Evolutionary conservation across 495 filamentous ascomycete species (phyloP).

Genomic region (Penicillium angulare): DNA sequence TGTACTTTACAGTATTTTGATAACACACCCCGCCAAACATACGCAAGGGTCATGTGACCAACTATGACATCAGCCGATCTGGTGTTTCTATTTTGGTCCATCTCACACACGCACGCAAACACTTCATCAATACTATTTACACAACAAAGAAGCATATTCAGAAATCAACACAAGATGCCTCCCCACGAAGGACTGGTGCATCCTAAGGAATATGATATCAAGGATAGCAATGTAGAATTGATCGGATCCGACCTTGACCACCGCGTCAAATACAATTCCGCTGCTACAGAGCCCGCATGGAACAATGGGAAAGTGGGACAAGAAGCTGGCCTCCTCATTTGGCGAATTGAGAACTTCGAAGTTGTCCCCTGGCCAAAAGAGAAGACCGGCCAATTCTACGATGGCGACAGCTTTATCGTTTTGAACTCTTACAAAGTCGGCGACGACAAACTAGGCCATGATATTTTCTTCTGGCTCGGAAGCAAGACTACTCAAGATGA

Average conservation of each 20-base stretch:
- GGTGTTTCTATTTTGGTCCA: too few species aligned
- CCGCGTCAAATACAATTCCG: conserved; percentile 61
- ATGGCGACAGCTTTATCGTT: conserved; percentile 63
- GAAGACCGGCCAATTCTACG: conserved; percentile 54
- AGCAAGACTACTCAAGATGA: conserved; percentile 61
- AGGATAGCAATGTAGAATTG: conserved; percentile 62
- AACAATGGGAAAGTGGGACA: conserved; percentile 49
- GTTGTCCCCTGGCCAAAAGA: conserved; percentile 57
- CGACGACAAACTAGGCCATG: conserved; percentile 50
- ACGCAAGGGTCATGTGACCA: background rate
- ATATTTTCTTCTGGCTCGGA: conserved; percentile 63
- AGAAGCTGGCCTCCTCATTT: conserved; percentile 51
- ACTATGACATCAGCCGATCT: background rate
- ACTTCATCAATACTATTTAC: background rate
- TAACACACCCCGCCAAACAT: too few species aligned
- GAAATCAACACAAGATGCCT: conserved; percentile 39
- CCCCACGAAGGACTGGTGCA: conserved; percentile 57
- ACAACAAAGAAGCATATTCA: background rate
- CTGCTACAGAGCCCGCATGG: conserved; percentile 60
- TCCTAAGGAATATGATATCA: conserved; percentile 58
- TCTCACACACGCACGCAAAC: too few species aligned
- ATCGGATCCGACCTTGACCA: conserved; percentile 60
- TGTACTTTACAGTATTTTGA: too few species aligned
- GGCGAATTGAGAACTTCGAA: conserved; percentile 62
- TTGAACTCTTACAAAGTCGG: conserved; percentile 54